Percentiles rank a stretch among this genome's conserved stretches.
These are phyloP conservation scores for Cenchrus fungigraminus DNA, from an alignment of 176 grass and related monocot genomes.

Conservation along the genomic window DNA sequence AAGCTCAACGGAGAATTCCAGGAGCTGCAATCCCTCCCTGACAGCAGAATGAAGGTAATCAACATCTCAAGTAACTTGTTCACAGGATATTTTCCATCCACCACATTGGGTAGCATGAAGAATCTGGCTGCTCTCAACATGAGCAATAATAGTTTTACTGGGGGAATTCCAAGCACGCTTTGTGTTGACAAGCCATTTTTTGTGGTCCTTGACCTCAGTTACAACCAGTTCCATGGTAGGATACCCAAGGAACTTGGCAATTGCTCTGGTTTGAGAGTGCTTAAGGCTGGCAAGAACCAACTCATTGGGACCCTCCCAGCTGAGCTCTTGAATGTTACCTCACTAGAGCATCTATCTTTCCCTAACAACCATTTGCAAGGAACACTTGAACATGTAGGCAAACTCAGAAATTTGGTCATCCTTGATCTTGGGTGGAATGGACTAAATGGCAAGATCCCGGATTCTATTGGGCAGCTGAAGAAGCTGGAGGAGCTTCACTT, in stretches of 20 bases:
- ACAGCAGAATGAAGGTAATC: slow-evolving; percentile 25
- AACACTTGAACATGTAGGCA: slow-evolving; percentile 6
- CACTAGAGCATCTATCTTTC: slow-evolving; percentile 44
- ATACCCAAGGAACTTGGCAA: slow-evolving; percentile 34
- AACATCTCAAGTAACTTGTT: slow-evolving; percentile 57
- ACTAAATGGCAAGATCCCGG: slow-evolving; percentile 34
- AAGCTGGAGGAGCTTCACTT: slow-evolving; percentile 48
- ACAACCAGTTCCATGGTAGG: slow-evolving; percentile 45
- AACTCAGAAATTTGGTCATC: slow-evolving; percentile 29
- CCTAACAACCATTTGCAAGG: slow-evolving; percentile 41
- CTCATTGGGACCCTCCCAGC: slow-evolving; percentile 41
- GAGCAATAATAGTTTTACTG: slow-evolving; percentile 55
- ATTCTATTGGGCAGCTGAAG: slow-evolving; percentile 44
- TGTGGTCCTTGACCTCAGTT: slow-evolving; percentile 33
- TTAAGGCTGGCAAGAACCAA: slow-evolving; percentile 40
- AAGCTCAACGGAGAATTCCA: slow-evolving; percentile 28
- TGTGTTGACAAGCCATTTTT: slow-evolving; percentile 20
- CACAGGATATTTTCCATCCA: slow-evolving; percentile 43
- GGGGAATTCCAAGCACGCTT: slow-evolving; percentile 8
- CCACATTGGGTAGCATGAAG: slow-evolving; percentile 12
- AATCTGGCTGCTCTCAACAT: slow-evolving; percentile 47
- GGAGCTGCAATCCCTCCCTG: slow-evolving; percentile 5
- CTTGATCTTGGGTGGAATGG: slow-evolving; percentile 42
- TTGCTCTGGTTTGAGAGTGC: slow-evolving; percentile 36
- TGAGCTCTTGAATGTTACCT: slow-evolving; percentile 38